These are phyloP conservation scores for Clavaria fumosa DNA, from an alignment of 768 basidiomycete species.

Conservation along the genomic window DNA sequence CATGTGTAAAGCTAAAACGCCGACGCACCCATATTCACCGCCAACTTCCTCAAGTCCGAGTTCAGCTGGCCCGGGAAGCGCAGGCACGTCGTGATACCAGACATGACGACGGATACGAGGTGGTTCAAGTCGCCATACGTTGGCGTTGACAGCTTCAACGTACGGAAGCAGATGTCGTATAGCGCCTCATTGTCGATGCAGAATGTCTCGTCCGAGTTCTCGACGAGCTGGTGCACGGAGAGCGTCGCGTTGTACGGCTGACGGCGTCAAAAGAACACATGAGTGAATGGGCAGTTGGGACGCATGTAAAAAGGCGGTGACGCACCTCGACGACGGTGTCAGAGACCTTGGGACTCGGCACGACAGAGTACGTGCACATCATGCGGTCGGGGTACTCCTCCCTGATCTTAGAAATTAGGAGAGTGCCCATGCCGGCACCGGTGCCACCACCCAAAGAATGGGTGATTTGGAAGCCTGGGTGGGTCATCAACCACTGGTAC, in stretches of 20 bases:
- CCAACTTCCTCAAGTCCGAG: conserved; percentile 94
- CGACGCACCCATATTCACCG: conserved; percentile 97
- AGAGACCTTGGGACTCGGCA: conserved; percentile 93
- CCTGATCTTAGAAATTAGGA: conserved; percentile 96
- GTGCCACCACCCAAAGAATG: conserved; percentile 99
- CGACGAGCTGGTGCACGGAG: conserved; percentile 95
- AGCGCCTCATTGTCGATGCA: conserved; percentile 99
- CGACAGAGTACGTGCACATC: conserved; percentile 99
- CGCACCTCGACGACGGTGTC: conserved; percentile 93
- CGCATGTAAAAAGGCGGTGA: conserved; percentile 3
- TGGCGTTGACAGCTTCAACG: conserved; percentile 88
- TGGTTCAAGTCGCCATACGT: conserved; percentile 98
- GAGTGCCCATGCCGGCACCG: conserved; percentile 99
- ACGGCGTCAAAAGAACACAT: conserved; percentile 2
- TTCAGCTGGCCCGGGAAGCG: conserved; percentile 99
- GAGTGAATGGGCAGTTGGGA: background rate
- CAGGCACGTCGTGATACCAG: conserved; percentile 94
- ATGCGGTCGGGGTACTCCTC: conserved; percentile 99
- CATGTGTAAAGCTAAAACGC: too few relatives aligned
- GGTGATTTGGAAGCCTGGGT: conserved; percentile 97
- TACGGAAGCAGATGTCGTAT: conserved; percentile 98
- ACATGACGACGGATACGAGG: conserved; percentile 96
- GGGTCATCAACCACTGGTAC: conserved; percentile 6
- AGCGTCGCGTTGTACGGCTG: conserved; percentile 98
- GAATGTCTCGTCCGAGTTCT: conserved; percentile 99